Evolutionary conservation across 202 grass and related monocot species (phyloP).

Genomic region (Cymbopogon flexuosus): DNA sequence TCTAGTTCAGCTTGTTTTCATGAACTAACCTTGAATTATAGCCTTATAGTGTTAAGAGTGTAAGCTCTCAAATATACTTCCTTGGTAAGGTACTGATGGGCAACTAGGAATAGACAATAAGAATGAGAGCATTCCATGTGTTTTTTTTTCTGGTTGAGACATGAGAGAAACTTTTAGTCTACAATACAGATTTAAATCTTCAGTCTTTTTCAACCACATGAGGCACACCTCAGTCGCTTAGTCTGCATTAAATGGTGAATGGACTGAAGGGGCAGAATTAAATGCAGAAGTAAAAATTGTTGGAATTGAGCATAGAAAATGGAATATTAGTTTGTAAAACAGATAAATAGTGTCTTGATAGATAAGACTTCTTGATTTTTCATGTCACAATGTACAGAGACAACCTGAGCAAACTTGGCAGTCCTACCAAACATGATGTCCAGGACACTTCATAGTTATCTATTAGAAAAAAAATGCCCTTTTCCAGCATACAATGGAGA

Average conservation of each 20-base stretch:
- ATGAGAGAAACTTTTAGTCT: background rate
- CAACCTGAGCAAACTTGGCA: background rate
- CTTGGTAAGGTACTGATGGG: background rate
- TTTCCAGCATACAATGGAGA: conserved; percentile 13
- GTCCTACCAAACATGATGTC: background rate
- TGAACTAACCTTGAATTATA: background rate
- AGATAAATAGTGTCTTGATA: background rate
- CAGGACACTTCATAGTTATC: background rate
- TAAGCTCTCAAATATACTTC: conserved; percentile 4
- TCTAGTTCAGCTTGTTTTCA: conserved; percentile 1
- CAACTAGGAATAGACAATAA: background rate
- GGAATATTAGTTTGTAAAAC: background rate
- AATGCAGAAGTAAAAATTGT: background rate
- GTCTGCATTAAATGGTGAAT: conserved; percentile 1
- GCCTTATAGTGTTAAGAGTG: background rate
- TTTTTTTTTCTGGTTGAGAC: background rate
- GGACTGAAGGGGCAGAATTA: background rate
- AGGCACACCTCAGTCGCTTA: background rate
- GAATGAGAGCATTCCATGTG: background rate
- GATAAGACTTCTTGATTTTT: background rate
- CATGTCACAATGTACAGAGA: background rate
- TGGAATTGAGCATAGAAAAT: background rate
- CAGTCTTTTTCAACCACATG: conserved; percentile 14
- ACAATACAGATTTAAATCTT: background rate
- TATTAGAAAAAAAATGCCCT: background rate